Evolutionary conservation across 495 filamentous ascomycete genomes (phyloP).

Genomic region (Ascodesmis nigricans): DNA sequence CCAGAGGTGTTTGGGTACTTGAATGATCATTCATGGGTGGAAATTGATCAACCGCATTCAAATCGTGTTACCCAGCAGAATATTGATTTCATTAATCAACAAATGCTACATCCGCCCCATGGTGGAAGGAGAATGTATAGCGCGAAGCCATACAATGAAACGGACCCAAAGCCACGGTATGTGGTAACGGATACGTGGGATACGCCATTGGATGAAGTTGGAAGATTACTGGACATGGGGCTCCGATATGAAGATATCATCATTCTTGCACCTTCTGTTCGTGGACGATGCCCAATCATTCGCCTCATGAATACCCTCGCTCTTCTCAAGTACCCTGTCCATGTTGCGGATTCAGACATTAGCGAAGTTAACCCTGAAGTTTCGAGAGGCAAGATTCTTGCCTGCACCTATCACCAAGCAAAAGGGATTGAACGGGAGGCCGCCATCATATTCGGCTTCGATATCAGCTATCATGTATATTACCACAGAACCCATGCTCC

Average conservation of each 20-base stretch:
- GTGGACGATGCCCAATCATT: not conserved
- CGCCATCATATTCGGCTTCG: conserved; percentile 4
- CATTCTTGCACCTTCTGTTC: conserved; percentile 5
- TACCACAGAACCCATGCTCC: not conserved
- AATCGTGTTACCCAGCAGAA: conserved; percentile 2
- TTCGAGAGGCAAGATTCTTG: conserved; percentile 2
- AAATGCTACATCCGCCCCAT: not conserved
- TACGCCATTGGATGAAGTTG: not conserved
- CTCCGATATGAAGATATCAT: conserved; percentile 1
- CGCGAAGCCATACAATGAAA: not conserved
- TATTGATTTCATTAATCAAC: conserved; percentile 4
- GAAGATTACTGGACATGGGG: not conserved
- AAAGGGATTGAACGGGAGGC: conserved; percentile 11
- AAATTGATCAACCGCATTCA: not conserved
- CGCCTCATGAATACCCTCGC: conserved; percentile 1
- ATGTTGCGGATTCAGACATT: not conserved
- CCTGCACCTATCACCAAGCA: conserved; percentile 6
- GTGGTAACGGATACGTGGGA: not conserved
- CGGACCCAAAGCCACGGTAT: conserved; percentile 5
- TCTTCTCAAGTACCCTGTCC: not conserved
- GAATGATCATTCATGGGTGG: not conserved
- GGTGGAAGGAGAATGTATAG: not conserved
- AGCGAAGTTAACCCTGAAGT: not conserved
- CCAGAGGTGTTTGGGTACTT: conserved; percentile 3
- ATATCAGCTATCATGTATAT: conserved; percentile 1